These are phyloP conservation scores for Hypoxylon sp. DNA, from an alignment of 2,329 filamentous ascomycete species.

Conservation along the genomic window DNA sequence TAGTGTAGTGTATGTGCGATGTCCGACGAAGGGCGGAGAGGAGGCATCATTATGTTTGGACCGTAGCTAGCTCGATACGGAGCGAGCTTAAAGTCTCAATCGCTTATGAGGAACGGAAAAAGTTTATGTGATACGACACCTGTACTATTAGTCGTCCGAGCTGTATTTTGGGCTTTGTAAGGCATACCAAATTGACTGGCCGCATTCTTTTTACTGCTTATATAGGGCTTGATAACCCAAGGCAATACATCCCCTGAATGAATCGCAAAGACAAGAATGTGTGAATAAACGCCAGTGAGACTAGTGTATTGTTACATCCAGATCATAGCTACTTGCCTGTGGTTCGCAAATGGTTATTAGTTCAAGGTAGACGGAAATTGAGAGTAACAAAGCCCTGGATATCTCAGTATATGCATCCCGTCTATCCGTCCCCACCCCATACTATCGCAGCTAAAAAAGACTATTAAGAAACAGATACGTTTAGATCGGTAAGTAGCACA, in stretches of 20 bases:
- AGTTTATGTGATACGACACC: background rate
- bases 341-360: background rate
- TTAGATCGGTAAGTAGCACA: constrained; percentile 37
- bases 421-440: background rate
- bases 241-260: background rate
- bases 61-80: constrained; percentile 2
- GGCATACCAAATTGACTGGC: background rate
- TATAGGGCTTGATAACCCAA: background rate
- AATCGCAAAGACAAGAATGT: background rate
- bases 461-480: background rate
- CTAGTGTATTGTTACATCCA: background rate
- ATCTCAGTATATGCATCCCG: background rate
- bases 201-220: background rate
- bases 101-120: background rate
- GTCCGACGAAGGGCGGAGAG: background rate
- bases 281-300: background rate
- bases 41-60: no score
- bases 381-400: background rate
- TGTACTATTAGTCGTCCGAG: constrained; percentile 5
- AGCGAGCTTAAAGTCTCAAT: no score
- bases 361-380: background rate
- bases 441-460: background rate
- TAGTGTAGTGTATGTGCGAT: no score
- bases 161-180: background rate
- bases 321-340: background rate